Evolutionary conservation across 106 monocot genomes (phyloP), one percentile per base, ranked within the genome.

Genomic region (Platanthera zijinensis): DNA sequence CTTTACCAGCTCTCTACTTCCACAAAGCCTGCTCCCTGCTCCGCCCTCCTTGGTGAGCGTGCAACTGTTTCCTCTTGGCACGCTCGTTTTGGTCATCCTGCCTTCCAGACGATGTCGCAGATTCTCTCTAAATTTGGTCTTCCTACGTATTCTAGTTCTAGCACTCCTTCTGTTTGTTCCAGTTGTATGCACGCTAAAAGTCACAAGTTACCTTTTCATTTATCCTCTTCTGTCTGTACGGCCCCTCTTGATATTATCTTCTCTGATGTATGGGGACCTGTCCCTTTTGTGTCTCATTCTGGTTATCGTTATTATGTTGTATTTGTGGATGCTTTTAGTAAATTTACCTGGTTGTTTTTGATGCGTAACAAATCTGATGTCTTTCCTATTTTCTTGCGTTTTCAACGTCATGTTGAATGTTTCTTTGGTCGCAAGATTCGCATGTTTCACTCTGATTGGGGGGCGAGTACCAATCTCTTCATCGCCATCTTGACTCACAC

Each of bases 251-350:
- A 66, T 66, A 1, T 66, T 21, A 66, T 66, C 8, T 66, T 66
- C 5, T 66, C 66, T 15, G 66, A 66, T 66, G 66, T 66, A 8
- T 1, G n/a, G 66, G 66, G 66, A 1, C 5, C n/a, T 66, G 39
- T 1, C 3, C 39, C 39, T 2, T 39, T 0, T 66, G 18, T 66
- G n/a, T 18, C 66, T 2, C n/a, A 21, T 66, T 66, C 10, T 0
- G 61, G 15, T 47, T 48, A 47, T 66, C 0, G 50, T 12, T 77
- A 66, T 51, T 77, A 21, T 77, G 66, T 79, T 73, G 4, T 57
- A 2, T 79, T 79, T 70, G 22, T 78, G 0, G 78, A 78, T 69
- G 78, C 54, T n/a, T 78, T 13, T 56, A 70, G 19, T 14, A 52
- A 53, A 14, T 79, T 47, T 70, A 48, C 50, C 19, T 79, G 61